Base-by-base conservation (phyloP, 805 yeast species). In the Diddensiella caesifluorescens region DNA sequence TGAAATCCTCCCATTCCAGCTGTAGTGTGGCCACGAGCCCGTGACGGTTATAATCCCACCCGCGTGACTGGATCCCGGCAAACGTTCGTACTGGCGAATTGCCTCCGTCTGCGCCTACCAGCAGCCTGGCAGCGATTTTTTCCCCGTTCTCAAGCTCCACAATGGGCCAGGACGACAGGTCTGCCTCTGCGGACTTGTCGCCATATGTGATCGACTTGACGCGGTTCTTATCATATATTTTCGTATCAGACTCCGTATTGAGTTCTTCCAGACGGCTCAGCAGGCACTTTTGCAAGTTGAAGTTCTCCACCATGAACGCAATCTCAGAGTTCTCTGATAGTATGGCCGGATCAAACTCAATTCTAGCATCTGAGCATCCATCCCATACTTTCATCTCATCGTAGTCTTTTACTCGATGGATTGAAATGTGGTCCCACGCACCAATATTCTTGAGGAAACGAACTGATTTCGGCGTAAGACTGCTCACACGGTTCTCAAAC, bases 71-170 rank as follows among this genome's bases (percentile, higher is more conserved):
- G 42, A 92, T 88, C 1, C 75, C 79, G 0, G 97, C 82, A 56
- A 74, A 89, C 48, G 74, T 71, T 36, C 97, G 73, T 4, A 84
- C 97, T 0, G 97, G 96, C 1, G 97, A 88, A 60, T 88, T 86
- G 60, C 79, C 87, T 1, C 98, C 98, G 60, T 92, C 98, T 29
- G 96, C 95, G 5, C 98, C 98, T 12, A 92, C 77, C 16, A 89
- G 67, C n/a, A 89, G 68, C 41, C 95, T 70, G 0, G 95, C 74
- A 54, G 75, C 74, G 38, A 80, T 68, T 9, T 56, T 49, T 10
- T 74, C 73, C 1, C 95, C 97, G 48, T 74, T 74, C 10, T 76
- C 74, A 10, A 89, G 66, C 20, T 73, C 67, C 10, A 90, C 79
- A 5, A 77, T 57, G 1, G 97, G 97, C 95, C 96, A 86, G 36